Conservation (phyloP, 2,329 filamentous ascomycete species). For the Nigrospora osmanthi region DNA sequence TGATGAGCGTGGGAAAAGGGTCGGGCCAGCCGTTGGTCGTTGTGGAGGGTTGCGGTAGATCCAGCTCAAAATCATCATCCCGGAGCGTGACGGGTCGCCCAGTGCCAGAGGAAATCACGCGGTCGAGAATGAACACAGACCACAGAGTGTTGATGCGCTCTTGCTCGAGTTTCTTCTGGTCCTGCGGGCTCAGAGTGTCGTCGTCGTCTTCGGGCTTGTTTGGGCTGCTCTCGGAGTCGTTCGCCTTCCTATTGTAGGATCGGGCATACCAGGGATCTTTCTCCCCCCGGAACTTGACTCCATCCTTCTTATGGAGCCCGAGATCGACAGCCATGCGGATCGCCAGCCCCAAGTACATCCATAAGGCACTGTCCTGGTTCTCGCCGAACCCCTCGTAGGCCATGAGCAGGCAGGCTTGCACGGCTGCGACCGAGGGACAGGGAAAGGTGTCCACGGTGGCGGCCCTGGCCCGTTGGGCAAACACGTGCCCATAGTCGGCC, state of each 20-base stretch:
- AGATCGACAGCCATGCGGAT: conserved; percentile 79
- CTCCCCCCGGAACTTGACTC: conserved; percentile 54
- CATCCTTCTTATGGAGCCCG: conserved; percentile 74
- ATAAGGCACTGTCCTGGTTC: conserved; percentile 80
- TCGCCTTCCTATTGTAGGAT: conserved; percentile 29
- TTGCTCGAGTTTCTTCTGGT: conserved; percentile 63
- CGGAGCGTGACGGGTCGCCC: conserved; percentile 76
- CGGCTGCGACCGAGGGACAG: conserved; percentile 74
- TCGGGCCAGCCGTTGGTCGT: conserved; percentile 61
- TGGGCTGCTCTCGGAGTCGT: conserved; percentile 14
- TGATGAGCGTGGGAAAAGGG: conserved; percentile 71
- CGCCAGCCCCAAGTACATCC: conserved; percentile 87
- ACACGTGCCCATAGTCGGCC: conserved; percentile 68
- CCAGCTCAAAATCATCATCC: conserved; percentile 78
- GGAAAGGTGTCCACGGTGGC: conserved; percentile 76
- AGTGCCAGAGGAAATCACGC: conserved; percentile 81
- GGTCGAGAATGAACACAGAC: conserved; percentile 82
- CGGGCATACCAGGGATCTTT: conserved; percentile 42
- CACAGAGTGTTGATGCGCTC: conserved; percentile 84
- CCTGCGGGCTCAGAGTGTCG: conserved; percentile 34
- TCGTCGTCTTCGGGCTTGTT: conserved; percentile 33
- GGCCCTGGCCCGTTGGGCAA: conserved; percentile 75
- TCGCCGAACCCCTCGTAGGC: conserved; percentile 87
- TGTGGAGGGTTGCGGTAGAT: conserved; percentile 47
- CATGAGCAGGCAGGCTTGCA: conserved; percentile 76